Evolutionary conservation across 2,329 filamentous ascomycete species (phyloP), one percentile per base, ranked within the genome.

Genomic region (Cercospora nicotianae): DNA sequence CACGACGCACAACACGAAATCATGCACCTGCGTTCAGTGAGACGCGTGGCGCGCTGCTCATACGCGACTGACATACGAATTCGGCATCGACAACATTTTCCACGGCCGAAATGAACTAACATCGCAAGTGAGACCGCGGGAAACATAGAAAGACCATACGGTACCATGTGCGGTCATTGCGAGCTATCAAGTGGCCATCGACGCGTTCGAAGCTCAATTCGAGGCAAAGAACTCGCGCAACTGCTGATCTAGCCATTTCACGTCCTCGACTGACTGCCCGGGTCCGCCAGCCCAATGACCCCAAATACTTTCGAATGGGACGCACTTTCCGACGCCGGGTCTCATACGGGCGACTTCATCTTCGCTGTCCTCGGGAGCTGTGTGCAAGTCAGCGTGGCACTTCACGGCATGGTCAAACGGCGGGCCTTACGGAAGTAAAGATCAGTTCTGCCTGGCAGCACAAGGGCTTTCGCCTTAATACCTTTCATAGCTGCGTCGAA

Each of bases 391-490:
- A 64, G 51, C 62, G 12, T 9, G 28, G 51, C 23, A 26, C 5
- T 30, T 20, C 8, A 12, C 20, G 18, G n/a, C 26, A n/a, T 30
- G 10, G 36, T 18, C 23, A 28, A 10, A 7, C 61, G 13, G 23
- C 23, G 48, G 16, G 57, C 80, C 85, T 80, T 76, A 88, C 83
- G 91, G 72, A 95, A 94, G 76, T 94, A 94, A 4, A 94, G 82
- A 75, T 94, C 92, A 0, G 90, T 93, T 76, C 91, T 87, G 23
- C 83, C 80, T 0, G 92, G 91, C 13, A 94, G 78, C 3, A 94
- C 89, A 51, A 94, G 79, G 0, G 87, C 88, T 73, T 88, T 91
- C 1, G 91, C 89, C 76, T 90, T 91, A 78, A 94, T 93, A 2
- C 82, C 84, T 58, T 83, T 82, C 86, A 94, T 84, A 0, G 90